Evolutionary conservation across 176 grass and related monocot species (phyloP).

Genomic region (Avena sativa): DNA sequence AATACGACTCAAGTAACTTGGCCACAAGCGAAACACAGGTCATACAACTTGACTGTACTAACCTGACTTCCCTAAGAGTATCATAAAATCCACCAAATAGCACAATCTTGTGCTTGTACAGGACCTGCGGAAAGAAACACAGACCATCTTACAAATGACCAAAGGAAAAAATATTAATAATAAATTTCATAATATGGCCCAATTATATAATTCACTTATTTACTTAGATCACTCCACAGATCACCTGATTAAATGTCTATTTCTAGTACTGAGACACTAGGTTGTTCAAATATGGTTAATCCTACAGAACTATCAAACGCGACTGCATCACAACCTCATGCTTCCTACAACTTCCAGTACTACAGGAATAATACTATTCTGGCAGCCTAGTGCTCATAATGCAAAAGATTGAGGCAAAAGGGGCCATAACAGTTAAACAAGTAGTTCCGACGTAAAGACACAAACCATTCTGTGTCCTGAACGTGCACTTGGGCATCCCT

Average conservation of each 20-base stretch:
- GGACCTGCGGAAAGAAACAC: slow-evolving; percentile 63
- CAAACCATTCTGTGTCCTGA: slow-evolving; percentile 95
- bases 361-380: not conserved
- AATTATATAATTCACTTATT: slow-evolving; percentile 1
- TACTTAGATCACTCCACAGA: slow-evolving; percentile 14
- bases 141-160: slow-evolving; percentile 8
- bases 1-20: slow-evolving; percentile 33
- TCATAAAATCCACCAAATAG: slow-evolving; percentile 99
- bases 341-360: slow-evolving; percentile 24
- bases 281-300: not conserved
- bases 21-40: slow-evolving; percentile 32
- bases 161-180: not conserved
- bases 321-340: slow-evolving; percentile 17
- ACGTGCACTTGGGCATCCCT: slow-evolving; percentile 96
- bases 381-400: slow-evolving; percentile 22
- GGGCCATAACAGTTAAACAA: slow-evolving; percentile 12
- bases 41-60: slow-evolving; percentile 35
- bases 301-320: not conserved
- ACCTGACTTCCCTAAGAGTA: slow-evolving; percentile 98
- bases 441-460: slow-evolving; percentile 24
- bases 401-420: slow-evolving; percentile 10
- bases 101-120: slow-evolving; percentile 99
- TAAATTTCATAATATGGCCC: not conserved
- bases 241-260: not conserved
- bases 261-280: not conserved